phyloP scores from a whole-genome alignment of 345 rosid genomes.

The Pistacia atlantica region DNA sequence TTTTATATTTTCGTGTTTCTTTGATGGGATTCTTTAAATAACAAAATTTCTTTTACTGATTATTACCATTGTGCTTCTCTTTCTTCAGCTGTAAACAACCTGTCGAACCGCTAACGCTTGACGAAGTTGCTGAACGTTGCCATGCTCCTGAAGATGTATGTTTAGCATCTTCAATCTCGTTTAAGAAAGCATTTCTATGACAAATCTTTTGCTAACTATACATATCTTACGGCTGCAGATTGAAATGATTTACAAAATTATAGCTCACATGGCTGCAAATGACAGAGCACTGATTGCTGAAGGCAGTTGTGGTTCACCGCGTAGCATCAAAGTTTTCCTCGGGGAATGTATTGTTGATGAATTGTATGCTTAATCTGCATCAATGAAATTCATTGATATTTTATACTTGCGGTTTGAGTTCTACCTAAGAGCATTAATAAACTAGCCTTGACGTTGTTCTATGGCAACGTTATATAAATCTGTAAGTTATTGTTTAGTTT shows the following conservation, averaged over 20 bases:
- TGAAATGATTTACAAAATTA: constrained; percentile 96
- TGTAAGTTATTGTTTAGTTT: neutral
- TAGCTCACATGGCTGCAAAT: constrained; percentile 95
- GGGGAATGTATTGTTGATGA: constrained; percentile 87
- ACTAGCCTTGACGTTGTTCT: constrained; percentile 12
- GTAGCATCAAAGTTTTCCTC: constrained; percentile 80
- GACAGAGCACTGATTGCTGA: constrained; percentile 90
- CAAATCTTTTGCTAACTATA: constrained; percentile 22
- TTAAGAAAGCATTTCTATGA: constrained; percentile 4
- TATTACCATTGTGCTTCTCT: neutral
- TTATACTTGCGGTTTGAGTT: constrained; percentile 16
- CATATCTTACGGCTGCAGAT: constrained; percentile 51
- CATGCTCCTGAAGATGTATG: constrained; percentile 83
- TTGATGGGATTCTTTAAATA: neutral
- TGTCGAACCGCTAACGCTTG: constrained; percentile 82
- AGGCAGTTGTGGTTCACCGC: constrained; percentile 93
- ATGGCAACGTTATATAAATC: neutral
- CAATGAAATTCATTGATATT: neutral
- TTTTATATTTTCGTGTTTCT: neutral
- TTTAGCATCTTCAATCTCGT: neutral
- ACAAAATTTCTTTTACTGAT: neutral
- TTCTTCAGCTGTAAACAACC: constrained; percentile 85
- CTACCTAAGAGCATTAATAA: constrained; percentile 28
- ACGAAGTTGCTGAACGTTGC: constrained; percentile 88
- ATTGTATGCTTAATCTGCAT: constrained; percentile 41